Base-by-base conservation (phyloP, 495 filamentous ascomycete species). In the Cairneyella variabilis region DNA sequence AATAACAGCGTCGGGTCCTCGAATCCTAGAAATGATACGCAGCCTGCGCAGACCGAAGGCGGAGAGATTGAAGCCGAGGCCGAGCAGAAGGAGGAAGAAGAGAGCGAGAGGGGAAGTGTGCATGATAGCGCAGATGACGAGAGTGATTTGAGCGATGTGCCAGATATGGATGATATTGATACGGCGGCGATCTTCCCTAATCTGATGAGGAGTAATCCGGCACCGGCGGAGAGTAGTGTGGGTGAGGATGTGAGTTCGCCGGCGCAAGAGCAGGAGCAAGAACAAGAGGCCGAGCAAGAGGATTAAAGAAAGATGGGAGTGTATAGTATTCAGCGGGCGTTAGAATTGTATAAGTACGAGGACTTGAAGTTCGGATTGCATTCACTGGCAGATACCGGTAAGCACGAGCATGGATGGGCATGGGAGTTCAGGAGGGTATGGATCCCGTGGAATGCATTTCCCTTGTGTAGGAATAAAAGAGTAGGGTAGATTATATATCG, bases 81-180 rank as follows among this genome's bases (percentile, higher is more conserved):
- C 7, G 20, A 28, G 14, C 11, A 48, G 8, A 37, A 34, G 22
- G 51, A 54, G 3, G 51, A 54, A 18, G 55, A 49, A 2, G 56
- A 56, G 18, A 54, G 54, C n/a, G 55, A 46, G 23, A 51, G 51
- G 0, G 76, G 79, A 12, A 88, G 82, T 59, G 64, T 87, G 12
- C 84, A 88, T 54, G 88, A 90, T 50, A 85, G 80, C 46, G 88
- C 84, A 0, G 88, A 90, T 57, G 87, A 90, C 53, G 88, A 91
- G 67, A 90, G 85, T 63, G 88, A 91, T 54, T 68, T 91, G 7
- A 90, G 84, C 48, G 88, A 91, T 48, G 76, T 84, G 28, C 75
- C 77, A 3, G 73, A 79, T 38, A 75, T 68, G 47, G 58, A 68
- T 23, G 62, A 67, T 7, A 51, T 40, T 2, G 67, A 73, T 27